Evolutionary conservation across 208 protist genomes (phyloP), one percentile per base, ranked within the genome.

Genomic region (Acanthamoeba sp.): DNA sequence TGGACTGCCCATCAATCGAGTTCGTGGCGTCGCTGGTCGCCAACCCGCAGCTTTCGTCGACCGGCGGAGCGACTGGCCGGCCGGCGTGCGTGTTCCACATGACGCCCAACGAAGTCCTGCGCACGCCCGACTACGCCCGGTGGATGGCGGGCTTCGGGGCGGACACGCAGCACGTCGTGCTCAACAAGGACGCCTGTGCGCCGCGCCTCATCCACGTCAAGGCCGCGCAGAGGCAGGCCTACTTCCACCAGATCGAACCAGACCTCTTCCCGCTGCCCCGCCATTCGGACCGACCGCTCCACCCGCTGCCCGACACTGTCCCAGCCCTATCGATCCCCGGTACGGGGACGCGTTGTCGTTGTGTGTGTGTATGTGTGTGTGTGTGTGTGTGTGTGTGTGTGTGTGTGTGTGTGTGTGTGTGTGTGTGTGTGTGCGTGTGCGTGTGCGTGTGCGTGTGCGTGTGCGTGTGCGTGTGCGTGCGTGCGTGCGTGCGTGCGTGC

Each of bases 191-290:
- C 27, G 66, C 29, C 7, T 76, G 66, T 16, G 20, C 66, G 66
- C 66, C 66, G 66, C 66, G 66, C 34, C 10, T 76, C 20, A 10
- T 76, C 34, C 66, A 76, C 66, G 12, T 76, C 66, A 76, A 76
- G 66, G 66, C 66, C 27, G 66, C 66, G 5, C n/a, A 76, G 66
- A 7, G 34, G 29, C 66, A 76, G 34, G 66, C 66, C 66, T 36
- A 76, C 66, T 76, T 76, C 12, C 66, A 76, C 66, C 66, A 36
- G 18, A 76, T 76, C 34, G 66, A 76, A 3, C 66, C 9, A n/a
- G 5, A 16, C 12, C 6, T 76, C 66, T 76, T 76, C 34, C 66
- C 66, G 66, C 66, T 76, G 9, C n/a, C 66, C 7, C 66, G 27
- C 66, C 66, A 76, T 16, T 76, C 66, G 3, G 66, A 32, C 34